These are phyloP conservation scores for Halophytophthora batemanensis DNA, from an alignment of 352 stramenopile genomes.

Conservation along the genomic window DNA sequence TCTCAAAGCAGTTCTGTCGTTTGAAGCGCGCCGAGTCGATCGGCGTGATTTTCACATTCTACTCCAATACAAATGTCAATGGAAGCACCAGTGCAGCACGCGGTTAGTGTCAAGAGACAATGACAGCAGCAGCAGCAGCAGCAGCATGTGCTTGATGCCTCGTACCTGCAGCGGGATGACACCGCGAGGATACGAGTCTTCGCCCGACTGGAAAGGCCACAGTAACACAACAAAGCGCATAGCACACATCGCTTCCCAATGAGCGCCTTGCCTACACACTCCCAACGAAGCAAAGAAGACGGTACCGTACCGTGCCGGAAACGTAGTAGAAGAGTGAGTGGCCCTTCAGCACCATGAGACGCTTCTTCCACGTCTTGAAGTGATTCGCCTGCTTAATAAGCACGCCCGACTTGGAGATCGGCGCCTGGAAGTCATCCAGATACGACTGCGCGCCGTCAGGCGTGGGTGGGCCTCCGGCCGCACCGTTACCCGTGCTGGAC, in stretches of 20 bases:
- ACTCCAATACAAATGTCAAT: not conserved
- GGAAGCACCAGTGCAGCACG: too few species aligned
- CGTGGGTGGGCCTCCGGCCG: conserved; percentile 12
- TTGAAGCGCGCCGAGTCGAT: conserved; percentile 80
- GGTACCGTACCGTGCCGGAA: conserved; percentile 65
- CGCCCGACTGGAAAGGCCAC: conserved; percentile 48
- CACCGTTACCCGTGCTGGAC: conserved; percentile 8
- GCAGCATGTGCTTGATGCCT: too few species aligned
- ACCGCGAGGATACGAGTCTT: conserved; percentile 81
- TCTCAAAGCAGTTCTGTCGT: conserved; percentile 86
- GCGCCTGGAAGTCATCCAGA: conserved; percentile 75
- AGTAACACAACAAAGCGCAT: not conserved
- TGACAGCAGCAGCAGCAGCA: too few species aligned
- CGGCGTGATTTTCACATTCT: conserved; percentile 73
- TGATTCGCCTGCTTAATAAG: conserved; percentile 87
- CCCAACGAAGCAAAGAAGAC: not conserved
- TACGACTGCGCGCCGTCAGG: conserved; percentile 42
- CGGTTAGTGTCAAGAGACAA: too few species aligned
- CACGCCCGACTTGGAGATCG: conserved; percentile 80
- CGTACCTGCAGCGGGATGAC: conserved; percentile 68
- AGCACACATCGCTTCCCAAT: conserved; percentile 8
- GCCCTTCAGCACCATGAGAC: conserved; percentile 84
- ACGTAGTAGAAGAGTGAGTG: conserved; percentile 89
- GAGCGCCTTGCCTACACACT: not conserved
- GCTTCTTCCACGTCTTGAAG: conserved; percentile 89